These are phyloP conservation scores for Tricholoma hemisulphureum DNA, from an alignment of 768 basidiomycete genomes.

Conservation along the genomic window DNA sequence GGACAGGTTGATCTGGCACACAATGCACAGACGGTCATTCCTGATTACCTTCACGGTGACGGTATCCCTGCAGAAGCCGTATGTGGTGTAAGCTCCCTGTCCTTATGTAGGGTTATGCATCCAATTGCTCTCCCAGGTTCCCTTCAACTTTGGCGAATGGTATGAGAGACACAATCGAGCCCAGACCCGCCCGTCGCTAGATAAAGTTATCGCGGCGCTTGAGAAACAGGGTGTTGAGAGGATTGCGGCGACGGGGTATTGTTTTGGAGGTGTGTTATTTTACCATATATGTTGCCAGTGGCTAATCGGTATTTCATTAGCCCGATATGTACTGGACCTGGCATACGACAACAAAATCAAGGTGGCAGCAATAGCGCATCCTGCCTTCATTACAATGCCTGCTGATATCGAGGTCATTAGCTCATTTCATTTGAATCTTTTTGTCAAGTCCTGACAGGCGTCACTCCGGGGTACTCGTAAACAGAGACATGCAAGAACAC, in stretches of 20 bases:
- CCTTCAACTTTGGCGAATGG: slow-evolving; percentile 34
- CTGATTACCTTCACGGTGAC: too few species aligned
- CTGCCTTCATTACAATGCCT: slow-evolving; percentile 56
- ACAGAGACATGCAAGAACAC: slow-evolving; percentile 42
- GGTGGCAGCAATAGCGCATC: slow-evolving; percentile 56
- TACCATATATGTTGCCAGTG: too few species aligned
- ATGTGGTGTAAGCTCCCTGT: too few species aligned
- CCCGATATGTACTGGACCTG: slow-evolving; percentile 59
- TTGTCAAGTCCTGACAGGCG: too few species aligned
- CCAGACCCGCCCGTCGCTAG: slow-evolving; percentile 45
- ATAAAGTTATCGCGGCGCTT: slow-evolving; percentile 57
- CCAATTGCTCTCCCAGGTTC: too few species aligned
- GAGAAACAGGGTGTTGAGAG: slow-evolving; percentile 56
- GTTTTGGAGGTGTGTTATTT: slow-evolving; percentile 52
- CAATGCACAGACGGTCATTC: too few species aligned
- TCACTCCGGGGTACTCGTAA: too few species aligned
- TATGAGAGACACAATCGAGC: slow-evolving; percentile 38
- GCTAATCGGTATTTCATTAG: slow-evolving; percentile 25
- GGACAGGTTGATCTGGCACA: too few species aligned
- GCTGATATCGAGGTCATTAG: slow-evolving; percentile 59
- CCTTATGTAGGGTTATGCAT: too few species aligned
- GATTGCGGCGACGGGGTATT: slow-evolving; percentile 68
- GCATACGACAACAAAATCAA: slow-evolving; percentile 53
- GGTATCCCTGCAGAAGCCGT: too few species aligned
- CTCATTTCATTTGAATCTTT: too few species aligned